Conservation (phyloP, 225 moss, liverwort and hornwort genomes). For the Physcomitrium patens region DNA sequence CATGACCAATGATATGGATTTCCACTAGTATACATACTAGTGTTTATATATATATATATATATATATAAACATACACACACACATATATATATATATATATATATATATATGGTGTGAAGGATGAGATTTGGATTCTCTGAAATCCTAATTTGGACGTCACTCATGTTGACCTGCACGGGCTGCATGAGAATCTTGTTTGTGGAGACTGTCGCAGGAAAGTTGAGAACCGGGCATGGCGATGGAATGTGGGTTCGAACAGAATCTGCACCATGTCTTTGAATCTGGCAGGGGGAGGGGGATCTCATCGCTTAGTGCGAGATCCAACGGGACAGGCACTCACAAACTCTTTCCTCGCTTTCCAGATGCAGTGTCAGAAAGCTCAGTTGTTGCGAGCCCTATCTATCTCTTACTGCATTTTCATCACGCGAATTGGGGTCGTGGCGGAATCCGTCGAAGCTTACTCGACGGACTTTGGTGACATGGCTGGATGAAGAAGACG, state of each 20-base stretch:
- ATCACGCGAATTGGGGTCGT: constrained; percentile 9
- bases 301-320: not conserved
- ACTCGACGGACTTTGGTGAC: not conserved
- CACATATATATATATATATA: too few species aligned
- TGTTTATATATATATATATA: too few species aligned
- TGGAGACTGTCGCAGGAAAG: not conserved
- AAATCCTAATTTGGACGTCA: too few species aligned
- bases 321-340: not conserved
- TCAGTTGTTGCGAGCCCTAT: not conserved
- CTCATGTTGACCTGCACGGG: too few species aligned
- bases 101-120: too few species aligned
- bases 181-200: too few species aligned
- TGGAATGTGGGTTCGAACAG: not conserved
- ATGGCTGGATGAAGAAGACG: not conserved
- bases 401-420: not conserved
- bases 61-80: too few species aligned
- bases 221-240: not conserved
- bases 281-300: not conserved
- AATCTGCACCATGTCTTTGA: not conserved
- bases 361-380: too few species aligned
- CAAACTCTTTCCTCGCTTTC: too few species aligned
- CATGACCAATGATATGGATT: too few species aligned
- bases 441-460: not conserved
- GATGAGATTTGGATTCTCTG: too few species aligned
- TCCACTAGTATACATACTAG: too few species aligned